Conservation (phyloP, 108 stramenopile genomes). For the Skeletonema potamos region DNA sequence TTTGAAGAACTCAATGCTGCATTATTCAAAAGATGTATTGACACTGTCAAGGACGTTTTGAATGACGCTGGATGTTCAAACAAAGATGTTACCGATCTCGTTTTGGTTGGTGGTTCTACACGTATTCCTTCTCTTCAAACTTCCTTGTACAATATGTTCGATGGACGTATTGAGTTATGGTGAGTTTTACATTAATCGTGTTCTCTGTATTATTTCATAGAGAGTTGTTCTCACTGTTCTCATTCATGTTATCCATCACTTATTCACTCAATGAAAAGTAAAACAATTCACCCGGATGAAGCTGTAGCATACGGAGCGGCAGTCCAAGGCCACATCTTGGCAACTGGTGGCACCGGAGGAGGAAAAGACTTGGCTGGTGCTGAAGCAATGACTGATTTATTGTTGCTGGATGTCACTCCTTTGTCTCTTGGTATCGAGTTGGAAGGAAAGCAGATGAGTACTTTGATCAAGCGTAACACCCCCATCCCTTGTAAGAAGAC, state of each 20-base stretch:
- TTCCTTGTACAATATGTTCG: constrained; percentile 62
- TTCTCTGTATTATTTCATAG: too few species aligned
- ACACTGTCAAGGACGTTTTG: constrained; percentile 76
- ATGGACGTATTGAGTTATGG: constrained; percentile 64
- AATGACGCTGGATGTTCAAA: constrained; percentile 63
- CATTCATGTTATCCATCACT: too few species aligned
- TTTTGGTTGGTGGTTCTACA: constrained; percentile 76
- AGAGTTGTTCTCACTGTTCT: too few species aligned
- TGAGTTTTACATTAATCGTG: too few species aligned
- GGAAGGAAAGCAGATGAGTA: constrained; percentile 68
- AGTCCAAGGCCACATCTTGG: constrained; percentile 73
- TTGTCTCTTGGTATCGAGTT: constrained; percentile 86
- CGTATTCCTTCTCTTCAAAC: constrained; percentile 66
- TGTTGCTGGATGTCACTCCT: constrained; percentile 89
- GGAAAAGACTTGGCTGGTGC: constrained; percentile 59
- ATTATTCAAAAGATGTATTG: constrained; percentile 70
- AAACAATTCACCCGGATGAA: constrained; percentile 76
- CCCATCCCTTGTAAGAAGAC: constrained; percentile 76
- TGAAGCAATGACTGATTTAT: constrained; percentile 63
- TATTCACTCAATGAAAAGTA: too few species aligned
- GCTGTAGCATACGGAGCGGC: constrained; percentile 76
- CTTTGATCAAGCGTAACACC: constrained; percentile 73
- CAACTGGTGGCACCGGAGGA: constrained; percentile 59
- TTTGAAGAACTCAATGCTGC: constrained; percentile 57
- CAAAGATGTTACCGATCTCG: constrained; percentile 68